Evolutionary conservation across 768 basidiomycete genomes (phyloP).

Genomic region (Austroboletus eburneus): DNA sequence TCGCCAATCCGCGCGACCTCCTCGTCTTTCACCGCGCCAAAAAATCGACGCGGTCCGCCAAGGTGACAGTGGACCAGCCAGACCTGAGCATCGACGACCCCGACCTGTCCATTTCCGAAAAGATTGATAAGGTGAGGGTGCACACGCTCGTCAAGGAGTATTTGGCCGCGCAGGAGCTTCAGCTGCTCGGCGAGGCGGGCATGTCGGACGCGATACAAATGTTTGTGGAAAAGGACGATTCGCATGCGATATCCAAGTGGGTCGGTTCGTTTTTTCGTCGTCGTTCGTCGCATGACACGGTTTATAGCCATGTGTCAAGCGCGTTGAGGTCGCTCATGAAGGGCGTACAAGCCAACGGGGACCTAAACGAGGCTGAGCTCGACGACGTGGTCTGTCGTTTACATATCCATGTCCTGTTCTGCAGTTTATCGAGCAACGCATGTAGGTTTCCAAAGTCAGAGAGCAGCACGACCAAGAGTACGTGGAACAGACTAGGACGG

Average conservation of each 20-base stretch:
- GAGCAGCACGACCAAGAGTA: constrained; percentile 66
- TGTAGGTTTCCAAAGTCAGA: constrained; percentile 65
- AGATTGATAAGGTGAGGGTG: constrained; percentile 77
- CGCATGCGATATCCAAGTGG: constrained; percentile 84
- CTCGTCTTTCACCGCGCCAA: constrained; percentile 87
- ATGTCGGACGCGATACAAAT: constrained; percentile 93
- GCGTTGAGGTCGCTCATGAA: constrained; percentile 62
- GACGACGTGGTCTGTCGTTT: constrained; percentile 59
- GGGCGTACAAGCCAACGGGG: constrained; percentile 60
- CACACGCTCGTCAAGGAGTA: constrained; percentile 90
- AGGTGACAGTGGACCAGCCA: constrained; percentile 71
- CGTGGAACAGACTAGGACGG: constrained; percentile 40
- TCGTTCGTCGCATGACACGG: background rate
- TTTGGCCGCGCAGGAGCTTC: constrained; percentile 86
- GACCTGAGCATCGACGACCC: constrained; percentile 81
- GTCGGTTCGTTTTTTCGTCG: constrained; percentile 26
- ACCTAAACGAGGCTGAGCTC: constrained; percentile 67
- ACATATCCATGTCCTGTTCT: background rate
- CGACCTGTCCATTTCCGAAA: constrained; percentile 61
- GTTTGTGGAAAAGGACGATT: constrained; percentile 97
- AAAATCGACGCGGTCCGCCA: constrained; percentile 41
- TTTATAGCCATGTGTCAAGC: constrained; percentile 59
- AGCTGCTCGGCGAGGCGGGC: constrained; percentile 82
- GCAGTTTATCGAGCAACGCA: background rate
- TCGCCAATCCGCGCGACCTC: constrained; percentile 94